Evolutionary conservation across 1,139 yeast species (phyloP).

Genomic region (Groenewaldozyma sp.): DNA sequence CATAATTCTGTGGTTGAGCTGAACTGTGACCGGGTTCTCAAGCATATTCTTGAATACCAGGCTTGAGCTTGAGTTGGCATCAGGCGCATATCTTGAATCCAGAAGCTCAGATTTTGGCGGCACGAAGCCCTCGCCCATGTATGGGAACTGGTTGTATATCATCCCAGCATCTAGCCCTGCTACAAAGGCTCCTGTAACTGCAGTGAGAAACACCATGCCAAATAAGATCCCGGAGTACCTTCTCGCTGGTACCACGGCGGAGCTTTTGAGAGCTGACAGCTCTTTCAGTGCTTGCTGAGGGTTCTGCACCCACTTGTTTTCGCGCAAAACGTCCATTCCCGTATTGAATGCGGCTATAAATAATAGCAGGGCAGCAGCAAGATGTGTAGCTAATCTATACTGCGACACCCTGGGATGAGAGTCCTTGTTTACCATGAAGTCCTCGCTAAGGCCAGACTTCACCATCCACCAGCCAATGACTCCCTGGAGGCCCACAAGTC

Average conservation of each 20-base stretch:
- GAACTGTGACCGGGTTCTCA: slow-evolving; percentile 96
- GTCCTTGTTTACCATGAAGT: slow-evolving; percentile 66
- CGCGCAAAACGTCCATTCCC: slow-evolving; percentile 74
- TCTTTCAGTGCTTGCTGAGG: slow-evolving; percentile 46
- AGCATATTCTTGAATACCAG: slow-evolving; percentile 84
- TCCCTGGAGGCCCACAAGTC: slow-evolving; percentile 83
- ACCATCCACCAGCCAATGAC: slow-evolving; percentile 99
- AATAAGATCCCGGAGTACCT: slow-evolving; percentile 46
- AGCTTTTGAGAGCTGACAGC: slow-evolving; percentile 46
- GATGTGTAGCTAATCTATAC: slow-evolving; percentile 86
- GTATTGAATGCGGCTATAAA: slow-evolving; percentile 88
- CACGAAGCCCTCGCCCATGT: slow-evolving; percentile 70
- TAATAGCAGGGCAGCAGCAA: slow-evolving; percentile 85
- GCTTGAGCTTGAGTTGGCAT: slow-evolving; percentile 18
- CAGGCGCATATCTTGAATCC: slow-evolving; percentile 56
- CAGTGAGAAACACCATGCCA: slow-evolving; percentile 70
- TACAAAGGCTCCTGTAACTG: slow-evolving; percentile 96
- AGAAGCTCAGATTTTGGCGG: slow-evolving; percentile 71
- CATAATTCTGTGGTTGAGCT: slow-evolving; percentile 76
- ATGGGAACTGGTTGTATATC: slow-evolving; percentile 92
- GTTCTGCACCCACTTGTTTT: slow-evolving; percentile 55
- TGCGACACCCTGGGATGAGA: slow-evolving; percentile 92
- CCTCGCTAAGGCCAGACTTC: slow-evolving; percentile 82
- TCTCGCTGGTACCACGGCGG: slow-evolving; percentile 51
- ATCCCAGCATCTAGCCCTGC: slow-evolving; percentile 98